Evolutionary conservation across 441 rosid species (phyloP).

Genomic region (Gossypium davidsonii): DNA sequence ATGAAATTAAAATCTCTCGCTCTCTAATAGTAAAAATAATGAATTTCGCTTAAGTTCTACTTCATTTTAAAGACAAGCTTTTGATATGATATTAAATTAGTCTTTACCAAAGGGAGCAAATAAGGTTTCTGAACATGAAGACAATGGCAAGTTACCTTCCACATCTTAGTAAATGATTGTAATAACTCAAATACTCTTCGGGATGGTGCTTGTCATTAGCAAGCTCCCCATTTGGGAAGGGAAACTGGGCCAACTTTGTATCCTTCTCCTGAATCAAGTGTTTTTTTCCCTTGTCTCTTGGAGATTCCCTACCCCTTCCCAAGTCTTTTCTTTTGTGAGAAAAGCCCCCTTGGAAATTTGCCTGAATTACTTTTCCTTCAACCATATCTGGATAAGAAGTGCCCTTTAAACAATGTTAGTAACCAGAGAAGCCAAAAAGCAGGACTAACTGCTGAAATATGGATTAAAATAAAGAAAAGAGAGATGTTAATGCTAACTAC

Average conservation of each 20-base stretch:
- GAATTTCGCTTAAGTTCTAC: not conserved
- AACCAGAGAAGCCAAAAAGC: not conserved
- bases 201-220: constrained; percentile 30
- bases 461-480: constrained; percentile 2
- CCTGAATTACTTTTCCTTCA: constrained; percentile 28
- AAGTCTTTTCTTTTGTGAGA: constrained; percentile 27
- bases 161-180: constrained; percentile 50
- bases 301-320: constrained; percentile 29
- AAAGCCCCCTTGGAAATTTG: constrained; percentile 29
- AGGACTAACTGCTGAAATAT: not conserved
- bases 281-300: constrained; percentile 28
- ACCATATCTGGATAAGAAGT: constrained; percentile 32
- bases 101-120: constrained; percentile 5
- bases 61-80: not conserved
- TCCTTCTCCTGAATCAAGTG: constrained; percentile 28
- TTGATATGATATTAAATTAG: not conserved
- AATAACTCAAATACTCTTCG: constrained; percentile 32
- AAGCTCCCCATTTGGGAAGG: constrained; percentile 29
- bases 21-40: not conserved
- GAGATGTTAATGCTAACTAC: not conserved
- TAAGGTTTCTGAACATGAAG: constrained; percentile 16
- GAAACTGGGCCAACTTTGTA: constrained; percentile 28
- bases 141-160: constrained; percentile 54
- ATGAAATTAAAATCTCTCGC: constrained; percentile 7
- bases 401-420: constrained; percentile 21